Evolutionary conservation across 1,284 basidiomycete species (phyloP), one percentile per base, ranked within the genome.

Genomic region (Apiotrichum sp.): DNA sequence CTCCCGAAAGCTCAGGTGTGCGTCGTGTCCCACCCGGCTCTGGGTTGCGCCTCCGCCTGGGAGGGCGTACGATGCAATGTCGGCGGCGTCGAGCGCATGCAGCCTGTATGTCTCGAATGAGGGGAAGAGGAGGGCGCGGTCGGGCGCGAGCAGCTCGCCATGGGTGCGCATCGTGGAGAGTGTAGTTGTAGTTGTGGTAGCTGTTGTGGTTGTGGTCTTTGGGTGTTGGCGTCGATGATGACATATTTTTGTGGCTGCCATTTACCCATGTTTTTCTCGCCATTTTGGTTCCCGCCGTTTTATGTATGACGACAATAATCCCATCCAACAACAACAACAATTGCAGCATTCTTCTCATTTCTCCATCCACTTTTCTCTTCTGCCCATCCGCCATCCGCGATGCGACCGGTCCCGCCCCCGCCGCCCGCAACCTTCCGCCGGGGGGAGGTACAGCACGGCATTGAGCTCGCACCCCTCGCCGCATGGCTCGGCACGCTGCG

Each of bases 1-100:
- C 68, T 95, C 89, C 50, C 69, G 68, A 61, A 72, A 74, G 10
- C 64, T 64, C 10, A 73, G 61, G 42, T 70, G 67, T 1, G 56
- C 48, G 39, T 53, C 55, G 47, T 70, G 64, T 10, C 64, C 65
- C 16, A 71, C 58, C 10, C 73, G 62, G 43, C 64, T 62, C 48
- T 72, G 70, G 1, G 73, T 74, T 8, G 73, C 69, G 16, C 70
- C 70, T 1, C 33, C 32, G 4, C 58, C 66, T 0, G 73, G 73
- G 4, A 74, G 60, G 1, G 56, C 41, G 48, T 57, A 65, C 8
- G 56, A 53, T 8, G 42, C 16, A 14, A 69, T 57, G 50, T 72
- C 66, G 6, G 43, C 60, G 1, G 69, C 63, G 38, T 69, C 66
- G 34, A 73, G 64, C 29, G 72, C 55, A 34, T 65, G 65, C 6